These are phyloP conservation scores for Pseudogymnoascus sp. DNA, from an alignment of 2,329 filamentous ascomycete genomes.

Conservation along the genomic window DNA sequence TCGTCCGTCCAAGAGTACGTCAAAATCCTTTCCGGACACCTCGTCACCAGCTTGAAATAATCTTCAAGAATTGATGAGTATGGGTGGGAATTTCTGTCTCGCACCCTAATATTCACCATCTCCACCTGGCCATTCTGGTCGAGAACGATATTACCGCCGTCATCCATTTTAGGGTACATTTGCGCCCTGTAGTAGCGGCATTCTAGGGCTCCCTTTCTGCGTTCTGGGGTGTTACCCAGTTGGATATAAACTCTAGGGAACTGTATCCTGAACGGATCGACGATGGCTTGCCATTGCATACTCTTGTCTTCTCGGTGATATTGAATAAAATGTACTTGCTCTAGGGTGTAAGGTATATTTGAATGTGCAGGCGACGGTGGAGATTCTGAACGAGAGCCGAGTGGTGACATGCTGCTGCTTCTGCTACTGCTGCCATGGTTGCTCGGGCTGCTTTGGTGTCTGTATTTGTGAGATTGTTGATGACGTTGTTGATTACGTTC, in stretches of 20 bases:
- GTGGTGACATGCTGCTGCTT: background rate
- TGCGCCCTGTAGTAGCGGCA: slow-evolving; percentile 9
- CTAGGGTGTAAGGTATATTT: background rate
- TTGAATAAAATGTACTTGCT: slow-evolving; percentile 9
- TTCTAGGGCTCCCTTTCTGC: background rate
- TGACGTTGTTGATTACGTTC: too few relatives aligned
- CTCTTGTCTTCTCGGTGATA: slow-evolving; percentile 7
- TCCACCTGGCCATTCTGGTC: background rate
- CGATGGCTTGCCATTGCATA: background rate
- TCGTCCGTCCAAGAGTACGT: slow-evolving; percentile 5
- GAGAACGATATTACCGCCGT: background rate
- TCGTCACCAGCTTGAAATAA: slow-evolving; percentile 3
- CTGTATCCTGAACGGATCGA: background rate
- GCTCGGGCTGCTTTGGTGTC: background rate
- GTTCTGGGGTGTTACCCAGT: background rate
- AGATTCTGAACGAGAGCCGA: background rate
- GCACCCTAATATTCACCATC: background rate
- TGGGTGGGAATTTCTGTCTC: background rate
- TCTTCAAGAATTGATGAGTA: background rate
- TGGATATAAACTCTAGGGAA: background rate
- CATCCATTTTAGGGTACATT: background rate
- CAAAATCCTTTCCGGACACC: background rate
- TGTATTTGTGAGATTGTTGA: too few relatives aligned
- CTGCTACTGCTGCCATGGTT: background rate
- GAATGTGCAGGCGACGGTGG: background rate